Evolutionary conservation across 2,329 filamentous ascomycete species (phyloP), one percentile per base, ranked within the genome.

Genomic region (Fusarium sulawesiense): DNA sequence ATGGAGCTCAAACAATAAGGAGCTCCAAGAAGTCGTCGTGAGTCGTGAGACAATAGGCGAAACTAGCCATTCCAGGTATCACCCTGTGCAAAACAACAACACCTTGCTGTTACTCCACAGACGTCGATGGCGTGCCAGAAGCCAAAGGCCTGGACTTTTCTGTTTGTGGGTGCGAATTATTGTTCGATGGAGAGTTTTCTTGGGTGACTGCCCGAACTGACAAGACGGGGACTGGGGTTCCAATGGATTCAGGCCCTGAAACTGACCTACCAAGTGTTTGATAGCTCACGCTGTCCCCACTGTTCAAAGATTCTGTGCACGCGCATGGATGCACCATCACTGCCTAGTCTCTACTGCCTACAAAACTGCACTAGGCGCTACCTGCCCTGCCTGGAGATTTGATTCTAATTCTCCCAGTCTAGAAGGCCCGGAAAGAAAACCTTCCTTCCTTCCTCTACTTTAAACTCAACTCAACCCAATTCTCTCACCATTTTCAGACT

Each of bases 401-500:
- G 51, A 30, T 60, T 48, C 48, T 40, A 55, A 66, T 65, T 64
- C 55, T 67, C 53, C 42, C 53, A 32, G 40, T 55, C 50, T n/a
- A 68, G 57, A 61, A 72, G 49, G 53, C 47, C 48, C 68, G 32
- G 62, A 72, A 67, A 66, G 65, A 72, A 73, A 73, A 70, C 71
- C 70, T 73, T 68, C 66, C 42, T 47, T 71, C 63, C 32, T 34
- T 70, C 53, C 41, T 64, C 48, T 49, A 37, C 51, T 57, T 58
- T 60, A 56, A 44, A 49, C 58, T 67, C 51, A 32, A 48, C 49
- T 51, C 32, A 42, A 53, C 49, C 34, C 34, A 37, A n/a, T 57
- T 63, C 46, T 69, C 64, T 61, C 53, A 41, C 46, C 53, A 45
- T 46, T 48, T 56, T 60, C 37, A 57, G 46, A 12, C 51, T 34